A percentile compares a stretch with the other conserved stretches of the same genome.
phyloP scores from a whole-genome alignment of 768 basidiomycete species.

The Boletus huronensis region DNA sequence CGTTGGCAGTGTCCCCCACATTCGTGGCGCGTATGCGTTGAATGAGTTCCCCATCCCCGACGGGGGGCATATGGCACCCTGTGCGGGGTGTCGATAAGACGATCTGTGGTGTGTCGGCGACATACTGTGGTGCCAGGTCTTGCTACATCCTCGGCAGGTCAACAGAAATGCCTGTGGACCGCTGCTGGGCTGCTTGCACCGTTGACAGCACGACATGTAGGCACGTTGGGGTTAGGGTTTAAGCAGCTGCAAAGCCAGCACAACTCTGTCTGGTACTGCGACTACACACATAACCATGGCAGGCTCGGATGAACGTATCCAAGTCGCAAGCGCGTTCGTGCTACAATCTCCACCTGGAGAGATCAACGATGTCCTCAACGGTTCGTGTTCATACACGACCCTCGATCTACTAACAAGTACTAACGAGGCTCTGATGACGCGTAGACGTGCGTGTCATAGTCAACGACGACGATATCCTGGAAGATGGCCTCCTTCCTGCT shows the following conservation, averaged over 20 bases:
- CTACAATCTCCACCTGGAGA: constrained; percentile 93
- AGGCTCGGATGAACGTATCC: constrained; percentile 53
- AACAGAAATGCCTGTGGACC: constrained; percentile 32
- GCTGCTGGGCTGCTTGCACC: constrained; percentile 26
- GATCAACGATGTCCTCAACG: constrained; percentile 94
- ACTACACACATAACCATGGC: constrained; percentile 42
- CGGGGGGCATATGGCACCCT: constrained; percentile 34
- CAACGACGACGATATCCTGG: constrained; percentile 79
- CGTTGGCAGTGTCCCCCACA: constrained; percentile 21
- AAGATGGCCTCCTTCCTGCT: constrained; percentile 72
- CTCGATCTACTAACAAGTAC: neutral
- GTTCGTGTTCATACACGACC: constrained; percentile 36
- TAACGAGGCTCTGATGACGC: constrained; percentile 10
- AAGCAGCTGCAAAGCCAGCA: neutral
- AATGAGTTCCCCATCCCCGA: constrained; percentile 27
- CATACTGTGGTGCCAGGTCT: constrained; percentile 35
- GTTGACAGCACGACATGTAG: constrained; percentile 15
- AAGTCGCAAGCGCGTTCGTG: constrained; percentile 73
- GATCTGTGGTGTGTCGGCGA: neutral
- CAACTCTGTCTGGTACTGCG: neutral
- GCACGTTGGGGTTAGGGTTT: constrained; percentile 27
- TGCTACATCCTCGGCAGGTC: constrained; percentile 32
- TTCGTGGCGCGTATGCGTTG: constrained; percentile 24
- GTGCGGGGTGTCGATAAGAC: neutral
- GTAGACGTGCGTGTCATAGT: constrained; percentile 90